Conservation (phyloP, 139 green algal genomes). For the Eudorina sp. region DNA sequence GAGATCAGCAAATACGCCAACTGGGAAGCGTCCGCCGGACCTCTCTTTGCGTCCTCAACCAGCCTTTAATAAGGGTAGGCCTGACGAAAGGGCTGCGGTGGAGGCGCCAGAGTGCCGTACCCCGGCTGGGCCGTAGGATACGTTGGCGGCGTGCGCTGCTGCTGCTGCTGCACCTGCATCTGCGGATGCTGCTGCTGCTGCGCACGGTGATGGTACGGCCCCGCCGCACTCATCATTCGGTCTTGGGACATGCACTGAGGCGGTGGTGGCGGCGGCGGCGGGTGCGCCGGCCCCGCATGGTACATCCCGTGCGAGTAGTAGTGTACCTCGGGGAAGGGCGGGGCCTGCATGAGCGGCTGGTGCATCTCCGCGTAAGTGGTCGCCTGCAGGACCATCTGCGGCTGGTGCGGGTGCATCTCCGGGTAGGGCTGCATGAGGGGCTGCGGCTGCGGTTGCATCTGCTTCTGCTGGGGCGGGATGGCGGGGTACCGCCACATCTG, state of each 20-base stretch:
- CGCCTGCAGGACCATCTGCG: not conserved
- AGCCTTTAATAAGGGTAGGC: not conserved
- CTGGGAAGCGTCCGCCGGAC: not conserved
- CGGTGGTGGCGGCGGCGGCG: not conserved
- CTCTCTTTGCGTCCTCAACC: not conserved
- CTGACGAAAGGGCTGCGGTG: not conserved
- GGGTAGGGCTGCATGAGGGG: not conserved
- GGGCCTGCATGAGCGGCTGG: not conserved
- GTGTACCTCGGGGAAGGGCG: not conserved
- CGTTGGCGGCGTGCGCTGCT: not conserved
- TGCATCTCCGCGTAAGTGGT: slow-evolving; percentile 8
- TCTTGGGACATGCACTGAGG: not conserved
- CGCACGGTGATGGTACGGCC: not conserved
- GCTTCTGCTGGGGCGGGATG: slow-evolving; percentile 19
- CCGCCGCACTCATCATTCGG: not conserved
- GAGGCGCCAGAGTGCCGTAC: not conserved
- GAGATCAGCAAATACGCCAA: no score
- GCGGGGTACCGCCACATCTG: not conserved
- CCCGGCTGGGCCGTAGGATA: not conserved
- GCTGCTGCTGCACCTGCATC: slow-evolving; percentile 15
- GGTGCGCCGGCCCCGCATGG: not conserved
- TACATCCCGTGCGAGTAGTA: not conserved
- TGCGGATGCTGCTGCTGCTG: slow-evolving; percentile 10
- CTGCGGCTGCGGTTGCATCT: not conserved
- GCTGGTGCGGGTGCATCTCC: not conserved